These are phyloP conservation scores for Grigorovia transvaalensis DNA, from an alignment of 805 yeast species.

Conservation along the genomic window DNA sequence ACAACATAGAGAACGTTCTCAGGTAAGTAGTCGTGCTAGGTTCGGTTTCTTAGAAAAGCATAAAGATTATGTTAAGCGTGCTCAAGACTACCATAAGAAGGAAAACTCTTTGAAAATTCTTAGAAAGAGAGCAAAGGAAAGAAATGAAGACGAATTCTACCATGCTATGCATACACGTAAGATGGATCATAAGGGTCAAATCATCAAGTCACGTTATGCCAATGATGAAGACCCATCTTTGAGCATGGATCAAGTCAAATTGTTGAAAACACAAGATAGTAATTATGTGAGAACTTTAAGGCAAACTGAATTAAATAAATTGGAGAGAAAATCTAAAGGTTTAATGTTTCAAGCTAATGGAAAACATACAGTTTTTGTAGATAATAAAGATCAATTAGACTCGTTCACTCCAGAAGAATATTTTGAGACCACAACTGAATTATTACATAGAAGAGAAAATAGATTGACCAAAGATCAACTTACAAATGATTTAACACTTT, in stretches of 20 bases:
- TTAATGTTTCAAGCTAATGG: slow-evolving; percentile 50
- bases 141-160: slow-evolving; percentile 93
- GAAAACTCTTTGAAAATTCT: slow-evolving; percentile 56
- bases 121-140: slow-evolving; percentile 55
- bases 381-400: slow-evolving; percentile 43
- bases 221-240: slow-evolving; percentile 41
- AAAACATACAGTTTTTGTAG: slow-evolving; percentile 80
- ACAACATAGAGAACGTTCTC: slow-evolving; percentile 92
- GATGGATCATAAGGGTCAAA: slow-evolving; percentile 61
- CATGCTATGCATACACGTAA: slow-evolving; percentile 75
- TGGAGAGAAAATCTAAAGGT: slow-evolving; percentile 39
- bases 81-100: slow-evolving; percentile 52
- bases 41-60: slow-evolving; percentile 90
- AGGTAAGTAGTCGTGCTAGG: slow-evolving; percentile 59
- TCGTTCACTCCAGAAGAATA: slow-evolving; percentile 51
- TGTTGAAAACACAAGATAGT: slow-evolving; percentile 83
- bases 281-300: slow-evolving; percentile 74
- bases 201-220: slow-evolving; percentile 46
- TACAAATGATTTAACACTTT: slow-evolving; percentile 22
- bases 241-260: slow-evolving; percentile 63
- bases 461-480: slow-evolving; percentile 57
- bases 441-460: slow-evolving; percentile 59
- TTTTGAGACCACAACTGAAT: slow-evolving; percentile 60
- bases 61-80: slow-evolving; percentile 68
- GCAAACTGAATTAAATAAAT: slow-evolving; percentile 54